Conservation (phyloP, 805 yeast genomes). For the Metschnikowia henanensis region DNA sequence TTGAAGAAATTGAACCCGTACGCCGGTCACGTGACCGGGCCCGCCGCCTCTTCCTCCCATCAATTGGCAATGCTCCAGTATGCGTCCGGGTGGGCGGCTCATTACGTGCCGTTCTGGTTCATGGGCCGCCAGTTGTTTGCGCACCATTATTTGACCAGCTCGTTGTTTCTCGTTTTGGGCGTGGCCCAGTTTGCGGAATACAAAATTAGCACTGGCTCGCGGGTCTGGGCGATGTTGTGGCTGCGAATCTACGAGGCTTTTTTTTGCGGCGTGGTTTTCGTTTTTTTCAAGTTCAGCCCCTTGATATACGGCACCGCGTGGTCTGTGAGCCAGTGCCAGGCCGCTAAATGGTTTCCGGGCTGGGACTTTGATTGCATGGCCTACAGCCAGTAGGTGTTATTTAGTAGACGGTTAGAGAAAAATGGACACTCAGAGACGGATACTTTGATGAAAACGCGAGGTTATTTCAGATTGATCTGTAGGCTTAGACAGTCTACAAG, state of each 20-base stretch:
- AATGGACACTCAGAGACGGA: too few species aligned
- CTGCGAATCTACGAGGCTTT: slow-evolving; percentile 20
- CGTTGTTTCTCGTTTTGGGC: slow-evolving; percentile 48
- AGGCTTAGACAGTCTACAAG: too few species aligned
- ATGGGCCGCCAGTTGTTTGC: slow-evolving; percentile 40
- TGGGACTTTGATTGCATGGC: slow-evolving; percentile 48
- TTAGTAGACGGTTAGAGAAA: neutral
- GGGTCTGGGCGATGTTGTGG: slow-evolving; percentile 23
- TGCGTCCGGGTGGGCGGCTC: slow-evolving; percentile 56
- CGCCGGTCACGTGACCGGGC: neutral
- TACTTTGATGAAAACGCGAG: too few species aligned
- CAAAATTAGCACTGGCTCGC: slow-evolving; percentile 27
- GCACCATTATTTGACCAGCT: slow-evolving; percentile 50
- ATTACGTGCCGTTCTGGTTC: slow-evolving; percentile 55
- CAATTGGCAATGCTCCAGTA: slow-evolving; percentile 33
- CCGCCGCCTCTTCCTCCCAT: slow-evolving; percentile 9
- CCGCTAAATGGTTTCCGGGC: slow-evolving; percentile 31
- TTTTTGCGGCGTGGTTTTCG: slow-evolving; percentile 20
- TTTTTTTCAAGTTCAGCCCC: slow-evolving; percentile 36
- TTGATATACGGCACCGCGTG: slow-evolving; percentile 49
- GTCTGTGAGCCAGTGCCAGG: slow-evolving; percentile 42
- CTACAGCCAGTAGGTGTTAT: slow-evolving; percentile 7
- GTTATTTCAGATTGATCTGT: too few species aligned
- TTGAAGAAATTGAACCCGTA: slow-evolving; percentile 35
- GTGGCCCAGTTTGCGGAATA: slow-evolving; percentile 47